Evolutionary conservation across 371 early-diverging fungal genomes (phyloP).

Genomic region (Mortierella sp.): DNA sequence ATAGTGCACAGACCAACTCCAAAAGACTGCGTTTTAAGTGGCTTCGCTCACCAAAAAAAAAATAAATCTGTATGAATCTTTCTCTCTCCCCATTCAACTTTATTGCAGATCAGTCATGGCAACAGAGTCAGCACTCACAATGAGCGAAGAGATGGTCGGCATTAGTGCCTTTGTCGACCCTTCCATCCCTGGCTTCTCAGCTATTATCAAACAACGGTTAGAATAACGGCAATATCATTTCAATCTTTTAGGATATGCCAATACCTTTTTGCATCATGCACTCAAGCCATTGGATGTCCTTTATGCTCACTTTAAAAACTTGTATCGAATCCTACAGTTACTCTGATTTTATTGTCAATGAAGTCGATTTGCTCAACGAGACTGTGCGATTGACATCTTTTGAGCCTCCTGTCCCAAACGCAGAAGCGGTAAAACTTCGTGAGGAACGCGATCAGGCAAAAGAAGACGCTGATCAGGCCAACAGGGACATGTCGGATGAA

Average conservation of each 20-base stretch:
- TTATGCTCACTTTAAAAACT: not conserved
- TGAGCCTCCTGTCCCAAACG: conserved; percentile 48
- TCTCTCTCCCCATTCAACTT: not conserved
- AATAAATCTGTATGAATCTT: not conserved
- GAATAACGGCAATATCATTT: not conserved
- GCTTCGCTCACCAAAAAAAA: conserved; percentile 16
- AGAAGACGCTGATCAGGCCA: conserved; percentile 46
- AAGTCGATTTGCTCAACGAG: conserved; percentile 84
- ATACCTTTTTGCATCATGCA: not conserved
- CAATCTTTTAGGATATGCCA: not conserved
- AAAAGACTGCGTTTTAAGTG: conserved; percentile 5
- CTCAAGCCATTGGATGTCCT: not conserved
- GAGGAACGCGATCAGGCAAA: conserved; percentile 28
- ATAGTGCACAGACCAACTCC: not conserved
- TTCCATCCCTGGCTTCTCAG: conserved; percentile 73
- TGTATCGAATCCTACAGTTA: conserved; percentile 45
- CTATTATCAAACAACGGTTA: conserved; percentile 84
- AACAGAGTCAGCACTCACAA: conserved; percentile 15
- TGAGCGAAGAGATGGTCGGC: conserved; percentile 80
- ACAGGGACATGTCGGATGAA: conserved; percentile 32
- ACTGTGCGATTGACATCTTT: conserved; percentile 74
- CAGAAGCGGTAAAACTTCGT: conserved; percentile 16
- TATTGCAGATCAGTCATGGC: conserved; percentile 26
- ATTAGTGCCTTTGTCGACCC: conserved; percentile 79
- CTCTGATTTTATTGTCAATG: conserved; percentile 94